Evolutionary conservation across 108 stramenopile genomes (phyloP).

Genomic region (Mediolabrus comicus): DNA sequence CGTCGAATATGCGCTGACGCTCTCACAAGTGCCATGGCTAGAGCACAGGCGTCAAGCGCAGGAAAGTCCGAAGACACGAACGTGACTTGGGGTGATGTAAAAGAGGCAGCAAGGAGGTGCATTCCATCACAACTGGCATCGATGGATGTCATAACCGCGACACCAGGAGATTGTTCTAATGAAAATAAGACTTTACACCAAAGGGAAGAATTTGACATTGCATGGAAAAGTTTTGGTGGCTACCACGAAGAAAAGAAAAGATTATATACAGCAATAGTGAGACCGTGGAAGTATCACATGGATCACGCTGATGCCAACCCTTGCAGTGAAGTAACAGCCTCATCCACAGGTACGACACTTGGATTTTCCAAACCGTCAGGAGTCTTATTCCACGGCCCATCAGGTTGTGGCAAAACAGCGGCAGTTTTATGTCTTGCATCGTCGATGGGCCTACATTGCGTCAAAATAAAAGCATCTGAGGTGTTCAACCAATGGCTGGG

Average conservation of each 20-base stretch:
- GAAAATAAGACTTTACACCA: neutral
- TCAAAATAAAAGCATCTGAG: conserved; percentile 80
- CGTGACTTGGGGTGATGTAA: conserved; percentile 60
- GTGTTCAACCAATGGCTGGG: conserved; percentile 97
- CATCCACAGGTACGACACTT: conserved; percentile 18
- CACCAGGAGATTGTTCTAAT: neutral
- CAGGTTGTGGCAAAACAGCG: conserved; percentile 72
- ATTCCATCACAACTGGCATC: conserved; percentile 78
- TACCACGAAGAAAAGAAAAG: conserved; percentile 60
- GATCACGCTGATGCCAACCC: conserved; percentile 1
- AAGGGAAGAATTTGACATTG: conserved; percentile 21
- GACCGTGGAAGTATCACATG: conserved; percentile 69
- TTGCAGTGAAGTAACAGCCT: conserved; percentile 6
- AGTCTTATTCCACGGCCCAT: conserved; percentile 78
- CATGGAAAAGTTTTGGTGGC: conserved; percentile 61
- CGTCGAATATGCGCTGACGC: conserved; percentile 68
- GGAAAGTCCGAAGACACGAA: neutral
- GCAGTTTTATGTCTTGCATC: conserved; percentile 74
- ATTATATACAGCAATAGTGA: conserved; percentile 67
- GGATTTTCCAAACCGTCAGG: conserved; percentile 67
- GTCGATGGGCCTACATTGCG: conserved; percentile 66
- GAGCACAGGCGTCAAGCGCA: conserved; percentile 6
- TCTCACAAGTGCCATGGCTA: conserved; percentile 40
- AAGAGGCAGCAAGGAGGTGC: conserved; percentile 53
- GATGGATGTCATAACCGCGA: conserved; percentile 68